Evolutionary conservation across 1,139 yeast species (phyloP).

Genomic region (Lodderomyces parapsilosis): DNA sequence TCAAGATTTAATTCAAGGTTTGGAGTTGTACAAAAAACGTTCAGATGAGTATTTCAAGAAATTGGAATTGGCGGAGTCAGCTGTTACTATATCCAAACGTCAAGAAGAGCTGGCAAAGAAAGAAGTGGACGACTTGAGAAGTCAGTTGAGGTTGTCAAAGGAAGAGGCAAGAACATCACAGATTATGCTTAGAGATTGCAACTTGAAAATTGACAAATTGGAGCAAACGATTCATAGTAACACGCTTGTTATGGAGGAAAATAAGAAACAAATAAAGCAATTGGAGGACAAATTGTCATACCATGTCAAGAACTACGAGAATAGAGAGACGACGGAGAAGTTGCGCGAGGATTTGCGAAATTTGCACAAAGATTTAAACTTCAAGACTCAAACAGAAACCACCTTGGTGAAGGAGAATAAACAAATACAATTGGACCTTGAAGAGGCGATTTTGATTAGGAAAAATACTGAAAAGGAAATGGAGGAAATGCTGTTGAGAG

Average conservation of each 20-base stretch:
- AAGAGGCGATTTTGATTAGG: conserved; percentile 49
- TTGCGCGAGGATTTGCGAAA: conserved; percentile 58
- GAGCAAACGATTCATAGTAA: conserved; percentile 63
- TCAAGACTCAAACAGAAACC: conserved; percentile 61
- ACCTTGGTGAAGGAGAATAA: conserved; percentile 64
- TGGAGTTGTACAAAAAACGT: conserved; percentile 65
- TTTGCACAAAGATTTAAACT: conserved; percentile 56
- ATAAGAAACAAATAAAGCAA: conserved; percentile 39
- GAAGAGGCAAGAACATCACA: conserved; percentile 64
- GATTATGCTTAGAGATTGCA: conserved; percentile 53
- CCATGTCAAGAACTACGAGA: conserved; percentile 49
- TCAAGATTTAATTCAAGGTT: conserved; percentile 49
- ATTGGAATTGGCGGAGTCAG: conserved; percentile 77
- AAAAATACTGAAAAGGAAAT: conserved; percentile 53
- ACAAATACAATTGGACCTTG: conserved; percentile 59
- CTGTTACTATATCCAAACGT: conserved; percentile 60
- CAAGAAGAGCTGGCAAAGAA: conserved; percentile 57
- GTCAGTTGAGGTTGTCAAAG: conserved; percentile 51
- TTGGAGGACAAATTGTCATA: conserved; percentile 55
- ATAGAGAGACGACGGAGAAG: conserved; percentile 40
- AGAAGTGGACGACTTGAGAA: conserved; percentile 57
- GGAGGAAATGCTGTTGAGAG: conserved; percentile 49
- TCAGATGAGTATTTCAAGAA: conserved; percentile 76
- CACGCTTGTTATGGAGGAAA: conserved; percentile 52
- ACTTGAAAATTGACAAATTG: conserved; percentile 51